Evolutionary conservation across 495 filamentous ascomycete genomes (phyloP), one percentile per base, ranked within the genome.

Genomic region (Apiosordaria backusii): DNA sequence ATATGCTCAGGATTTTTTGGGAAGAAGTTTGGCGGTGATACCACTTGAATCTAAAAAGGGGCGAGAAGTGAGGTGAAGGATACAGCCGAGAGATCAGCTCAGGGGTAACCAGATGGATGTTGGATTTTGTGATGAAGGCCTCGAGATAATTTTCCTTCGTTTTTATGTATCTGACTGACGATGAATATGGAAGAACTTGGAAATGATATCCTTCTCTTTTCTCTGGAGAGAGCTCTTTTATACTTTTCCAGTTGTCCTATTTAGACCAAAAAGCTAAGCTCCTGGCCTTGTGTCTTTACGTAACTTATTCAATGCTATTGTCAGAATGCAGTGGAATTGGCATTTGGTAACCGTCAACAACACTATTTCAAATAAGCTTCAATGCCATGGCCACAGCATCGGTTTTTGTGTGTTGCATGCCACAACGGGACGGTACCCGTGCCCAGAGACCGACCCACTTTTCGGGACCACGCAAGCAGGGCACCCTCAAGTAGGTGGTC

Each of bases 201-300:
- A 16, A 59, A 59, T 59, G 57, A 59, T 59, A 59, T 59, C 57
- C 57, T 5, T 3, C 7, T 21, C 22, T 55, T 25, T 60, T 16
- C 22, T 22, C 50, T 9, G 6, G 23, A 52, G 5, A 9, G 0
- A 45, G 21, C 22, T 66, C 69, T 70, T 68, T 58, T 10, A 45
- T 45, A 45, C 5, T 45, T 45, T 55, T 21, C n/a, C n/a, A 55
- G 22, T 59, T 25, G 22, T n/a, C n/a, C n/a, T n/a, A n/a, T n/a
- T n/a, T n/a, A n/a, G n/a, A n/a, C n/a, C n/a, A n/a, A n/a, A n/a
- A n/a, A n/a, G n/a, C n/a, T n/a, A n/a, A n/a, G n/a, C n/a, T n/a
- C n/a, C n/a, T n/a, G n/a, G n/a, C n/a, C n/a, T n/a, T n/a, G n/a
- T n/a, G n/a, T n/a, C n/a, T n/a, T n/a, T n/a, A n/a, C n/a, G n/a